A percentile compares a stretch with the other conserved stretches of the same genome.
These are phyloP conservation scores for Themeda triandra DNA, from an alignment of 176 grass and related monocot genomes.

Conservation along the genomic window DNA sequence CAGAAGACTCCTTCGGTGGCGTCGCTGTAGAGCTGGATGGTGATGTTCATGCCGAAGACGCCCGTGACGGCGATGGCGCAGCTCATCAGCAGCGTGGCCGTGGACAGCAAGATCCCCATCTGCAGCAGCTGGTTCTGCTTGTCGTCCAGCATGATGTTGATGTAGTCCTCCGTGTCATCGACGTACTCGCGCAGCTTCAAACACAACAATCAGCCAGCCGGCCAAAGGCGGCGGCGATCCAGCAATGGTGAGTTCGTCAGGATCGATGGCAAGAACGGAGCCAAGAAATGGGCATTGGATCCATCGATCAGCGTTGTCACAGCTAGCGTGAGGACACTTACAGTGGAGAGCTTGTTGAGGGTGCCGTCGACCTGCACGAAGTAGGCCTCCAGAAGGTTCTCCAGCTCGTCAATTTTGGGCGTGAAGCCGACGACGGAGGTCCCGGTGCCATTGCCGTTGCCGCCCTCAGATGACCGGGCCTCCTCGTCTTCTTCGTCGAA, in stretches of 20 bases:
- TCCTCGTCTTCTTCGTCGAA: slow-evolving; percentile 5
- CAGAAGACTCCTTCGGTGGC: slow-evolving; percentile 25
- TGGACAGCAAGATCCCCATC: slow-evolving; percentile 75
- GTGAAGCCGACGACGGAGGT: slow-evolving; percentile 8
- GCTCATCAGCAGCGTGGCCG: slow-evolving; percentile 50
- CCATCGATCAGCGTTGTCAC: not conserved
- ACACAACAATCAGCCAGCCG: too few species aligned
- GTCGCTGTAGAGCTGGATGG: slow-evolving; percentile 34
- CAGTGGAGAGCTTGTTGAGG: slow-evolving; percentile 53
- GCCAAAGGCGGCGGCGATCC: too few species aligned
- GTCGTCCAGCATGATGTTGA: slow-evolving; percentile 88
- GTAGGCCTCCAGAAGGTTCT: slow-evolving; percentile 73
- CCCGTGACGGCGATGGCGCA: slow-evolving; percentile 29
- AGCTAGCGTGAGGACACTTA: not conserved
- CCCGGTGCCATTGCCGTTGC: not conserved
- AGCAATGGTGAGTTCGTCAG: not conserved
- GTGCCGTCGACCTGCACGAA: slow-evolving; percentile 73
- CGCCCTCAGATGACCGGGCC: not conserved
- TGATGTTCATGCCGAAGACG: slow-evolving; percentile 60
- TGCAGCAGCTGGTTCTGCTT: slow-evolving; percentile 84
- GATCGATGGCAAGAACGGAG: not conserved
- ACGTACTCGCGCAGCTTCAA: slow-evolving; percentile 70
- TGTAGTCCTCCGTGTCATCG: slow-evolving; percentile 75
- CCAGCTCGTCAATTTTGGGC: slow-evolving; percentile 59
- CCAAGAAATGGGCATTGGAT: not conserved